Percentiles rank a stretch among this genome's conserved stretches.
phyloP scores from a whole-genome alignment of 257 asterid genomes.

The Ehretia macrophylla region DNA sequence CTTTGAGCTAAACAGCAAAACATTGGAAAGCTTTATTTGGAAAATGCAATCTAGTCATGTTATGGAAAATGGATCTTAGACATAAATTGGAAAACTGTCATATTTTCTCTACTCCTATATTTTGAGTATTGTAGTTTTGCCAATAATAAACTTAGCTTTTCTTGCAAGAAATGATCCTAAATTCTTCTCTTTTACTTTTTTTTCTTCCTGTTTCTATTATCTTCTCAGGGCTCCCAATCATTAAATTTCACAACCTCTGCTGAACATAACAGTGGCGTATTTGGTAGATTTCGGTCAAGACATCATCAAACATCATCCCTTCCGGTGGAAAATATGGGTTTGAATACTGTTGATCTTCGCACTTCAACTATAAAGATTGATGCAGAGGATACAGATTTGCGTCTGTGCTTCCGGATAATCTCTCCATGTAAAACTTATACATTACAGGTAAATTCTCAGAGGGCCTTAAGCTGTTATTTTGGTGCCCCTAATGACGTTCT shows the following conservation, averaged over 20 bases:
- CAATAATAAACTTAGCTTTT: not conserved
- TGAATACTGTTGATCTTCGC: conserved; percentile 78
- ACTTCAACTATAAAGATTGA: conserved; percentile 88
- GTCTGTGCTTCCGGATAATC: conserved; percentile 92
- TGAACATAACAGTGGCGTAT: conserved; percentile 71
- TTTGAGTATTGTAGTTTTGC: too few relatives aligned
- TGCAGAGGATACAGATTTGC: conserved; percentile 89
- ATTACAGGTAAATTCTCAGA: conserved; percentile 53
- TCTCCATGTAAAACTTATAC: conserved; percentile 84
- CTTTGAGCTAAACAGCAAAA: too few relatives aligned
- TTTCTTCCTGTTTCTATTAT: conserved; percentile 1
- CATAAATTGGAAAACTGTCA: too few relatives aligned
- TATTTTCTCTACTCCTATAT: too few relatives aligned
- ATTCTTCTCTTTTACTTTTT: not conserved
- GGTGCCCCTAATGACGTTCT: not conserved
- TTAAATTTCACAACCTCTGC: conserved; percentile 36
- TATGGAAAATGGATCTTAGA: too few relatives aligned
- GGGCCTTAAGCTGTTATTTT: not conserved
- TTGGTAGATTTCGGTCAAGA: conserved; percentile 83
- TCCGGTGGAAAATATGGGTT: conserved; percentile 65
- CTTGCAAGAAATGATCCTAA: not conserved
- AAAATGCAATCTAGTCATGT: too few relatives aligned
- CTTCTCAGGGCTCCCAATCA: conserved; percentile 69
- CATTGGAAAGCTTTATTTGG: too few relatives aligned
- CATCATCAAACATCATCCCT: conserved; percentile 49